Percentiles rank a stretch among this genome's conserved stretches.
phyloP scores from a whole-genome alignment of 192 early-diverging fungal species.

The Rhizophagus sp. region DNA sequence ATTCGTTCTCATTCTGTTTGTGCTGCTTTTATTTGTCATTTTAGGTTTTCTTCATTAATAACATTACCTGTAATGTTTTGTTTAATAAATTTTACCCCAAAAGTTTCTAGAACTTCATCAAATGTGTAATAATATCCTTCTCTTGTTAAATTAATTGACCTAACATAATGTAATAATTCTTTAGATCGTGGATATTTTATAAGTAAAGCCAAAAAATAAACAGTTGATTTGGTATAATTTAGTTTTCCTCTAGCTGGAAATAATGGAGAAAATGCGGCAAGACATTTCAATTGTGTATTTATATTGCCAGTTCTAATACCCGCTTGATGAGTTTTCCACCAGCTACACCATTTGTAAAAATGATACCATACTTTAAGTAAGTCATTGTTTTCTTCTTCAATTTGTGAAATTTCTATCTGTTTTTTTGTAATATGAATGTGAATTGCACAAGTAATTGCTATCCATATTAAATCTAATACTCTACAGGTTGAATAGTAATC shows the following conservation, averaged over 20 bases:
- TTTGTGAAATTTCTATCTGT: not conserved
- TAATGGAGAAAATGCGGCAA: constrained; percentile 17
- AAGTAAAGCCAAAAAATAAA: not conserved
- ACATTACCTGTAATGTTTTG: no score
- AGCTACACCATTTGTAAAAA: constrained; percentile 10
- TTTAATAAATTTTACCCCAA: not conserved
- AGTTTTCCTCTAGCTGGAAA: no score
- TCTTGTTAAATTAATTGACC: constrained; percentile 19
- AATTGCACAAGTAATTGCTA: not conserved
- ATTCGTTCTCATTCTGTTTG: constrained; percentile 2
- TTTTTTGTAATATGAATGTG: constrained; percentile 11
- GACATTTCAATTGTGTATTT: not conserved
- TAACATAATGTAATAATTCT: not conserved
- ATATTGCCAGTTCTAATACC: constrained; percentile 7
- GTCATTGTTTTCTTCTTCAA: not conserved
- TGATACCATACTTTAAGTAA: constrained; percentile 20
- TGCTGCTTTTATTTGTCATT: not conserved
- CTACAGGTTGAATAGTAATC: no score
- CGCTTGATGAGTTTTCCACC: no score
- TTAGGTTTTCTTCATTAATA: no score
- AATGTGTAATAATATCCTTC: constrained; percentile 12
- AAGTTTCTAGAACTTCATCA: constrained; percentile 8
- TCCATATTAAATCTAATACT: no score
- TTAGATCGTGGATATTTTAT: not conserved
- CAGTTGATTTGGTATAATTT: not conserved